Base-by-base conservation (phyloP, 108 stramenopile genomes). In the Cyclotella kingstonii region DNA sequence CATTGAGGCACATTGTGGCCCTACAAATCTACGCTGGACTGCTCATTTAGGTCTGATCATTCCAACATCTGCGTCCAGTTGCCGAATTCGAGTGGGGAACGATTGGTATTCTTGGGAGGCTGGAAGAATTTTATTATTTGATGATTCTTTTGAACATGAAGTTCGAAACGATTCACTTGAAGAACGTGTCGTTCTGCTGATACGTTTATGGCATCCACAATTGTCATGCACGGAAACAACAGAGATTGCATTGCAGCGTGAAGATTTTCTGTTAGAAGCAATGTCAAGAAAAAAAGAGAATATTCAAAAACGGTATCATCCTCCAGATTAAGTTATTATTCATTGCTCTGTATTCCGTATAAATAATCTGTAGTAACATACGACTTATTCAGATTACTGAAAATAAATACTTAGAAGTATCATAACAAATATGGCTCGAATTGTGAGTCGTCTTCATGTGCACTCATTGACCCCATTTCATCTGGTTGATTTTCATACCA, bases 61-160 rank as follows among this genome's bases (percentile, higher is more conserved):
- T 25, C 90, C 90, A 5, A 10, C 12, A n/a, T 56, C 54, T 58
- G 17, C 21, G 12, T 27, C 58, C 15, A 39, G 30, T 48, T 84
- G 84, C 54, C 60, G 46, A 9, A 88, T 88, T 48, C 81, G 90
- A 38, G 82, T 91, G n/a, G 78, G 66, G 17, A 41, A 63, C 42
- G 27, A 72, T 11, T 91, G 87, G 91, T 34, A 77, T 45, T 44
- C 44, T 18, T 92, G 87, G 87, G 34, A 79, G 42, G 60, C 59
- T 9, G 91, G 91, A n/a, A 74, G 81, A 59, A 52, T 85, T 11
- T 21, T 93, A 19, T 58, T 93, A 2, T 89, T 93, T 80, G 91
- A 93, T 50, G 91, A 93, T 66, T 87, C 87, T 1, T 87, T 73
- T 65, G 86, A 93, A 53, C 91, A 93, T 65, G 88, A 89, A 52